These are phyloP conservation scores for Caulochytrium protostelioides DNA, from an alignment of 371 early-diverging fungal genomes.

Conservation along the genomic window DNA sequence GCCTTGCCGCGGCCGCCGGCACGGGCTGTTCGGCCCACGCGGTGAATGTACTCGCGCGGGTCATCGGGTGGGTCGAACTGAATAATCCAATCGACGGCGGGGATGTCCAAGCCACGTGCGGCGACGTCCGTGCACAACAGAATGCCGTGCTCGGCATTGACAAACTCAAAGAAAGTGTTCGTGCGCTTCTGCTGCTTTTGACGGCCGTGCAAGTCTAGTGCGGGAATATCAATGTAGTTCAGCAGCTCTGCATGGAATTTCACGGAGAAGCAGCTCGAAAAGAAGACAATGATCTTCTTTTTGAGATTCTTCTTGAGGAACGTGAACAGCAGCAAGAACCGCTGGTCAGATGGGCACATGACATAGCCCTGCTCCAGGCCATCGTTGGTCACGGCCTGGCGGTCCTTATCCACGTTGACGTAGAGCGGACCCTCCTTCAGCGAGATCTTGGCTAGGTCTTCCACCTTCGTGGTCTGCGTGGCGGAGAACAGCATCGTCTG, in stretches of 20 bases:
- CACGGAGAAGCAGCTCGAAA: constrained; percentile 83
- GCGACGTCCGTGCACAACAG: constrained; percentile 95
- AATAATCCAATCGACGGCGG: constrained; percentile 92
- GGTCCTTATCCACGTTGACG: constrained; percentile 85
- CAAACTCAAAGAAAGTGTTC: constrained; percentile 86
- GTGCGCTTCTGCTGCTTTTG: constrained; percentile 93
- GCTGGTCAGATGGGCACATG: constrained; percentile 63
- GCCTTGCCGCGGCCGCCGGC: constrained; percentile 79
- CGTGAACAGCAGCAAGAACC: constrained; percentile 80
- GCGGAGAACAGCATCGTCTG: constrained; percentile 96
- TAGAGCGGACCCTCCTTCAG: constrained; percentile 77
- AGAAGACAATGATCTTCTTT: constrained; percentile 86
- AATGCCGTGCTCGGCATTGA: constrained; percentile 69
- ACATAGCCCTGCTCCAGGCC: constrained; percentile 92
- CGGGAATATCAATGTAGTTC: constrained; percentile 92
- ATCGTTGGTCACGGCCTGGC: constrained; percentile 75
- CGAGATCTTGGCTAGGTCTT: constrained; percentile 84
- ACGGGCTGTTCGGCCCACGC: constrained; percentile 96
- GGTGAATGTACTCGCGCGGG: constrained; percentile 88
- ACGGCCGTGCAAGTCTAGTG: constrained; percentile 75
- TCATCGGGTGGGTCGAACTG: constrained; percentile 98
- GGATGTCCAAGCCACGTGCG: constrained; percentile 95
- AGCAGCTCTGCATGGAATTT: constrained; percentile 85
- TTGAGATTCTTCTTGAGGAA: constrained; percentile 81
- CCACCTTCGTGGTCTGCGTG: constrained; percentile 93